Percentiles rank a stretch among this genome's conserved stretches.
Evolutionary conservation across 257 asterid genomes (phyloP).

Genomic region (Solanum habrochaites): DNA sequence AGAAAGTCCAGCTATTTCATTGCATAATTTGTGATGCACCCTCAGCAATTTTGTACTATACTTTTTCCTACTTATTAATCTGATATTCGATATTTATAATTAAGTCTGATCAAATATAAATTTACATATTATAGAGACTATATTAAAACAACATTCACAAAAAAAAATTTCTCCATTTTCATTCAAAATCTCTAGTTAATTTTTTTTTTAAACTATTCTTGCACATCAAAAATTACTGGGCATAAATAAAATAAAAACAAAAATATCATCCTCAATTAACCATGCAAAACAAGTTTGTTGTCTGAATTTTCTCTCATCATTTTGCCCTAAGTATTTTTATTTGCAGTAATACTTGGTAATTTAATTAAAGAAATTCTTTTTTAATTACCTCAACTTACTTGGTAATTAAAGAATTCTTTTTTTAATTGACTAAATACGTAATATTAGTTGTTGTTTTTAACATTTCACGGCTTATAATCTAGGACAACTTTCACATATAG

Average conservation of each 20-base stretch:
- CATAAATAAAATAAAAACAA: not conserved
- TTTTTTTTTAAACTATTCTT: no score
- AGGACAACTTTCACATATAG: no score
- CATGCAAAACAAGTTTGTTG: not conserved
- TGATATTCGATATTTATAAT: not conserved
- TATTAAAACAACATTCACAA: no score
- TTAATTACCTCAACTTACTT: not conserved
- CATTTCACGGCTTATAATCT: no score
- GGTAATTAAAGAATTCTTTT: not conserved
- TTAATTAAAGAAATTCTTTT: not conserved
- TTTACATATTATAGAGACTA: no score
- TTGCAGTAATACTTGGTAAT: not conserved
- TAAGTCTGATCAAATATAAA: no score
- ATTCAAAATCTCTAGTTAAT: not conserved
- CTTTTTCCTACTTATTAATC: not conserved
- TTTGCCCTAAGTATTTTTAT: not conserved
- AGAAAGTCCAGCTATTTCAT: constrained; percentile 1
- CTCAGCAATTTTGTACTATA: not conserved
- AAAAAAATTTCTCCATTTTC: no score
- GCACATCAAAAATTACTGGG: no score
- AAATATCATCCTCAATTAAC: not conserved
- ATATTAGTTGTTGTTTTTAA: no score
- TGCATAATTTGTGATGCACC: not conserved
- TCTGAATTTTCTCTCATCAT: not conserved
- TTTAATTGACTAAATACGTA: no score